Conservation (phyloP, 2,329 filamentous ascomycete genomes). For the Alternaria tenuissima region DNA sequence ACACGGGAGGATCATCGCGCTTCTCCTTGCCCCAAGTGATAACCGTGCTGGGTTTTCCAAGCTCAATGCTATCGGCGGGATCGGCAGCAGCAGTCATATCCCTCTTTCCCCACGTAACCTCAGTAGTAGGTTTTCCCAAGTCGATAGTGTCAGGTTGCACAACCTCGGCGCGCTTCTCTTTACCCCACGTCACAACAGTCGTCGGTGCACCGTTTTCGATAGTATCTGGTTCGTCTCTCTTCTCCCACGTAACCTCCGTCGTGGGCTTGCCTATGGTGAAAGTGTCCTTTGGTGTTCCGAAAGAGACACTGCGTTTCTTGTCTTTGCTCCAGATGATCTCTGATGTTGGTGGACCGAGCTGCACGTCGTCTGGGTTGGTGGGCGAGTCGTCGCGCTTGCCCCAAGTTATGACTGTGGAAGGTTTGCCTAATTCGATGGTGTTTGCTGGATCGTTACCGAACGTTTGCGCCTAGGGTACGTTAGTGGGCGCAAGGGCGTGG, state of each 20-base stretch:
- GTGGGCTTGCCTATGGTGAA: slow-evolving; percentile 10
- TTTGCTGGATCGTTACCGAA: slow-evolving; percentile 11
- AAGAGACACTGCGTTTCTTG: neutral
- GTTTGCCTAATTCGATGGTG: slow-evolving; percentile 27
- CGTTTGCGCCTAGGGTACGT: slow-evolving; percentile 9
- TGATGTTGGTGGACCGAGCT: slow-evolving; percentile 25
- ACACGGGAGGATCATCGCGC: slow-evolving; percentile 12
- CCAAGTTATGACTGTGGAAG: slow-evolving; percentile 27
- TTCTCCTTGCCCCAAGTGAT: slow-evolving; percentile 20
- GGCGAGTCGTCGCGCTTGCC: slow-evolving; percentile 12
- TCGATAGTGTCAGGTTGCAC: neutral
- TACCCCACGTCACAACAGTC: slow-evolving; percentile 4
- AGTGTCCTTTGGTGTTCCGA: slow-evolving; percentile 2
- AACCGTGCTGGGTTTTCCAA: slow-evolving; percentile 4
- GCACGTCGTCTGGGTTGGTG: slow-evolving; percentile 17
- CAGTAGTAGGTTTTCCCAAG: neutral
- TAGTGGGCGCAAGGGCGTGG: neutral
- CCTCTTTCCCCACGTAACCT: slow-evolving; percentile 20
- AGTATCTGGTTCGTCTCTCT: neutral
- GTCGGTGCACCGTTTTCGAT: neutral
- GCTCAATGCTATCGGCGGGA: slow-evolving; percentile 13
- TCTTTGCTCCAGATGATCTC: slow-evolving; percentile 32
- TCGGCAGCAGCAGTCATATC: neutral
- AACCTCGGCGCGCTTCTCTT: neutral
- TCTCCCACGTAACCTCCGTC: slow-evolving; percentile 3